Conservation (phyloP, 2,329 filamentous ascomycete species). For the Cadophora luteo-olivacea region DNA sequence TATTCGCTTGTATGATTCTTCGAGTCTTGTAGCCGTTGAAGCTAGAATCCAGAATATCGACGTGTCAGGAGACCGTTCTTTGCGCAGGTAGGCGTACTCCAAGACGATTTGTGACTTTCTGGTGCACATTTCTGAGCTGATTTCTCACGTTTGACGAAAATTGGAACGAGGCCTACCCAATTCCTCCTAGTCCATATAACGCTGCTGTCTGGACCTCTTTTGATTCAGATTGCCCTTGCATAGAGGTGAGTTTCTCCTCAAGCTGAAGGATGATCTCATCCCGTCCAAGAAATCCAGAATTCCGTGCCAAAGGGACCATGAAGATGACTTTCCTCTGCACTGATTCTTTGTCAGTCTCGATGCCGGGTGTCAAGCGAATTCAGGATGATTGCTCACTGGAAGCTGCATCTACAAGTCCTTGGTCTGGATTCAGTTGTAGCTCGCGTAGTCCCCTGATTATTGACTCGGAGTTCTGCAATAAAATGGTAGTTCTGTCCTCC, state of each 20-base stretch:
- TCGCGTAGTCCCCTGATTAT: background rate
- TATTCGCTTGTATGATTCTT: slow-evolving; percentile 47
- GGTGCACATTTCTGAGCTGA: background rate
- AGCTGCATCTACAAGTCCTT: background rate
- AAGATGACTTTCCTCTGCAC: background rate
- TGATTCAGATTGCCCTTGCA: background rate
- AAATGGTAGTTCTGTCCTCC: background rate
- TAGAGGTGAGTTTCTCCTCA: background rate
- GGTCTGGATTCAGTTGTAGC: background rate
- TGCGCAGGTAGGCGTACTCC: slow-evolving; percentile 46
- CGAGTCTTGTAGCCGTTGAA: slow-evolving; percentile 44
- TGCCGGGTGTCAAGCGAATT: too few species aligned
- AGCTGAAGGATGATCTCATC: background rate
- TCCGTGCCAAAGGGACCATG: background rate
- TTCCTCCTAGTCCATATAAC: background rate
- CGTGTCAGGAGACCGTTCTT: slow-evolving; percentile 38
- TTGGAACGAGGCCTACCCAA: background rate
- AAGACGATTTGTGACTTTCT: slow-evolving; percentile 49
- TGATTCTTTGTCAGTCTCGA: background rate
- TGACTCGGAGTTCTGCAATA: background rate
- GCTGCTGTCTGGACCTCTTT: background rate
- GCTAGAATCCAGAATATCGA: slow-evolving; percentile 50
- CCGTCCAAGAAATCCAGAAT: background rate
- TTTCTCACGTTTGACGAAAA: background rate
- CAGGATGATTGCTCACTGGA: background rate